Evolutionary conservation across 441 rosid species (phyloP).

Genomic region (Arabidopsis lyrata): DNA sequence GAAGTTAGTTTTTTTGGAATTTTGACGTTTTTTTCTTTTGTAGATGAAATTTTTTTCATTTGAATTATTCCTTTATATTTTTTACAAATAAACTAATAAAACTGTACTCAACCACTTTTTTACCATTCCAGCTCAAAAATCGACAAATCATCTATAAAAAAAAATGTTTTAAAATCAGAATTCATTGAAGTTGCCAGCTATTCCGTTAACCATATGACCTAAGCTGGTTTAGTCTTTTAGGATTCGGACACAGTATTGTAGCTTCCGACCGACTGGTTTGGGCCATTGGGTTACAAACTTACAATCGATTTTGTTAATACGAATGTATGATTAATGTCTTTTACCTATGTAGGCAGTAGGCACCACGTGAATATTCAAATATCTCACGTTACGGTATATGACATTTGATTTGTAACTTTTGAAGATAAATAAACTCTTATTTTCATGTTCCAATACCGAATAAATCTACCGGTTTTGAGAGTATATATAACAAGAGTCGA

Average conservation of each 20-base stretch:
- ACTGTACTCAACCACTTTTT: slow-evolving; percentile 25
- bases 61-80: not conserved
- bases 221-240: not conserved
- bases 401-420: slow-evolving; percentile 11
- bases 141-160: not conserved
- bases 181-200: slow-evolving; percentile 8
- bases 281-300: not conserved
- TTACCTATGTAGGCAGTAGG: not conserved
- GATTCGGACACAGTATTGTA: slow-evolving; percentile 8
- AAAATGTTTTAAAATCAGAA: not conserved
- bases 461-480: not conserved
- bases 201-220: not conserved
- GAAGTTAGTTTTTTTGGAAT: not conserved
- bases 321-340: slow-evolving; percentile 3
- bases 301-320: slow-evolving; percentile 12
- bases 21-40: not conserved
- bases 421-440: not conserved
- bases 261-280: slow-evolving; percentile 6
- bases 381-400: not conserved
- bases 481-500: slow-evolving; percentile 4
- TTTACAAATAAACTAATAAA: not conserved
- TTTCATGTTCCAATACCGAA: not conserved
- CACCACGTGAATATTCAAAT: slow-evolving; percentile 22
- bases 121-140: not conserved
- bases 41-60: not conserved